Evolutionary conservation across 2,329 filamentous ascomycete species (phyloP), one percentile per base, ranked within the genome.

Genomic region (Colletotrichum sp.): DNA sequence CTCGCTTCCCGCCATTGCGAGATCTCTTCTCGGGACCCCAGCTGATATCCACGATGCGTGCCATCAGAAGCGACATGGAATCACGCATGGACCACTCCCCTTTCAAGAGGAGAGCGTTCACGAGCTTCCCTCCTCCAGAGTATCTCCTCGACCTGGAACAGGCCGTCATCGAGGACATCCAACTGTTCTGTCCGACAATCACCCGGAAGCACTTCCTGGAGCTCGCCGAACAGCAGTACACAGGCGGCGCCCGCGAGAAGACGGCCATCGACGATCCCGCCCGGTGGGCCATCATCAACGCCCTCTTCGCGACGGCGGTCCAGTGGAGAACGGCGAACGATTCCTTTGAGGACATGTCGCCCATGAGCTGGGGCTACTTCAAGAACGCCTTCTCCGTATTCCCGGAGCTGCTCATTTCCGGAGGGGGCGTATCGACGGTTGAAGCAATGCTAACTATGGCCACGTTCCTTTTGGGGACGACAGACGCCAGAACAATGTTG

Each of bases 361-460:
- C 30, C 5, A 34, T 61, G 18, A 61, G 58, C 24, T 76, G 73
- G 75, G 55, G 58, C 13, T 77, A 48, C 34, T 73, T 58, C 73
- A 77, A 76, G 65, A 77, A 77, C 56, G 64, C 73, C 3, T 76
- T 69, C n/a, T 36, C 38, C 28, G 62, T 65, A 0, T 66, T 77
- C 10, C 30, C 73, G 4, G 69, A 76, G 26, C 73, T 77, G 32
- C 12, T 76, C 7, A 38, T 61, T 0, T 55, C 30, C 10, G 61
- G 61, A 13, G 13, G 32, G 3, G 36, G 59, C 24, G n/a, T 71
- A 4, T 36, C 30, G 32, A 56, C 73, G 10, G 68, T 70, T 9
- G 68, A 77, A 30, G 75, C 75, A 4, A 43, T 73, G 56, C 14
- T 77, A 16, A 65, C 59, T 5, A 64, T 77, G 52, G 73, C 69